Percentiles rank a stretch among this genome's conserved stretches.
Conservation (phyloP, 108 stramenopile species). For the Cyclostephanos tholiformis region DNA sequence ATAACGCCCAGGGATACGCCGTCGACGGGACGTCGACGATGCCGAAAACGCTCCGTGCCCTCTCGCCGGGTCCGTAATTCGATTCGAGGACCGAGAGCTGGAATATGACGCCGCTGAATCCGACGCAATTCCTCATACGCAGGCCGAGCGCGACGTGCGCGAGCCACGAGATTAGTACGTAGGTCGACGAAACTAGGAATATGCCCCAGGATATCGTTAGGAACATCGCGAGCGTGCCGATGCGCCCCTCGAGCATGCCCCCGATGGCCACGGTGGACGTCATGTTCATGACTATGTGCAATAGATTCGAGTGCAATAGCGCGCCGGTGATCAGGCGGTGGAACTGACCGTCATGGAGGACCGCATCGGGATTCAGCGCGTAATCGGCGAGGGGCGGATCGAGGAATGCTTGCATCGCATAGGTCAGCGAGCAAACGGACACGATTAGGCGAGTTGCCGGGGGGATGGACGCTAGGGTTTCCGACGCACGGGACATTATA, state of each 20-base stretch:
- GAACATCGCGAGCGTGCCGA: constrained; percentile 66
- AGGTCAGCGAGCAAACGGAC: constrained; percentile 42
- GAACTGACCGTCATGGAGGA: constrained; percentile 62
- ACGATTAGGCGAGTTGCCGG: constrained; percentile 57
- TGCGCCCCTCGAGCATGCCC: constrained; percentile 59
- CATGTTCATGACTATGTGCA: constrained; percentile 94
- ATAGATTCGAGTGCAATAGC: constrained; percentile 81
- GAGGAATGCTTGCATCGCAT: constrained; percentile 49
- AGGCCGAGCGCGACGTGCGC: constrained; percentile 38
- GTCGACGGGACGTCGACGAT: constrained; percentile 64
- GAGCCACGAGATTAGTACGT: constrained; percentile 59
- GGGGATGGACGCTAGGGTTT: constrained; percentile 53
- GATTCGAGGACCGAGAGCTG: constrained; percentile 81
- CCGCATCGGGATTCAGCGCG: constrained; percentile 69
- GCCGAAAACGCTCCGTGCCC: constrained; percentile 72
- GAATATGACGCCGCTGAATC: constrained; percentile 86
- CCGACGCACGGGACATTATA: constrained; percentile 43
- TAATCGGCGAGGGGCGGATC: constrained; percentile 55
- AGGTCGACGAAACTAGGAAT: constrained; percentile 58
- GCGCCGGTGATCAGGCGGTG: constrained; percentile 78
- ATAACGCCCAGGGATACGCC: constrained; percentile 81
- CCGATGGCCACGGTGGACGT: constrained; percentile 74
- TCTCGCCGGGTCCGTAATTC: constrained; percentile 39
- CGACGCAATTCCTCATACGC: constrained; percentile 73
- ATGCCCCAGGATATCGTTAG: constrained; percentile 67